Conservation (phyloP, 108 stramenopile genomes). For the Cyclotella cryptica region DNA sequence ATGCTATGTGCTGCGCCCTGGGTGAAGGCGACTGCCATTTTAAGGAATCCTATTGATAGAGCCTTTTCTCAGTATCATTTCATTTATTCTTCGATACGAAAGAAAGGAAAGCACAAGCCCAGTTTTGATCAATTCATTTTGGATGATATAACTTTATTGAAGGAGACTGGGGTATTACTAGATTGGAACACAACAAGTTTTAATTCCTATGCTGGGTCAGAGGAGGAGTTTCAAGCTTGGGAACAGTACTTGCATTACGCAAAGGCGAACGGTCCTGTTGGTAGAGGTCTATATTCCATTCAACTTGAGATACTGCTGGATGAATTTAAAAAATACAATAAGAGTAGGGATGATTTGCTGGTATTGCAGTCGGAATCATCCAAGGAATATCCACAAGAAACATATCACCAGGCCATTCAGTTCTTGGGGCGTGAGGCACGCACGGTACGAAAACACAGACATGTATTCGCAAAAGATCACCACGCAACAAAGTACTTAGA, state of each 20-base stretch:
- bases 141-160: conserved; percentile 16
- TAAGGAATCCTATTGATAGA: conserved; percentile 32
- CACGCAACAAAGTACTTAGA: conserved; percentile 20
- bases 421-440: conserved; percentile 19
- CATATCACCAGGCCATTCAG: conserved; percentile 16
- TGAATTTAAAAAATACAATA: conserved; percentile 18
- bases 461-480: conserved; percentile 15
- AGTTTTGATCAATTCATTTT: conserved; percentile 7
- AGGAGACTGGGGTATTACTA: conserved; percentile 10
- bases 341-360: conserved; percentile 10
- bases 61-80: conserved; percentile 36
- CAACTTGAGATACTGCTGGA: conserved; percentile 33
- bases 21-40: conserved; percentile 26
- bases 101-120: background rate
- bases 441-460: background rate
- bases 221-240: conserved; percentile 20
- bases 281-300: conserved; percentile 33
- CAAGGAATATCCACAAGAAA: conserved; percentile 7
- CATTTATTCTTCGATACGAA: background rate
- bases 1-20: conserved; percentile 30
- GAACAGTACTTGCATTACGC: conserved; percentile 11
- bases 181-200: conserved; percentile 21
- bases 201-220: conserved; percentile 16
- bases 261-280: conserved; percentile 13
- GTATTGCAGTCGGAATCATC: conserved; percentile 29